Evolutionary conservation across 257 asterid genomes (phyloP), one percentile per base, ranked within the genome.

Genomic region (Lavandula angustifolia): DNA sequence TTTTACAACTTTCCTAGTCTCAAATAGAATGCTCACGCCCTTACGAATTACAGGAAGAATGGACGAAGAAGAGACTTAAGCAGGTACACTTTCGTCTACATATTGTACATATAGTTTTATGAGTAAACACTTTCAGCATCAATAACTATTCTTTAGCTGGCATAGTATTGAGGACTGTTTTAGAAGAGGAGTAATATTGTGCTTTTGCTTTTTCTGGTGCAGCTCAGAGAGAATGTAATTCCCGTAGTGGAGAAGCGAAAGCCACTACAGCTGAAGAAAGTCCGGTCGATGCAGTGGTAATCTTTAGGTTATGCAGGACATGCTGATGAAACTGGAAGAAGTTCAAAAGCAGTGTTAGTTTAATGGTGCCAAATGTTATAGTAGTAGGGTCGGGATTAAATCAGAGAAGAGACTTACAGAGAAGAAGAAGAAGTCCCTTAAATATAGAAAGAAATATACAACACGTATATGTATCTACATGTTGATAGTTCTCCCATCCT

Each of bases 221-320:
- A 91, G 98, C 83, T 91, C 48, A 81, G 84, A 84, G 90, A 86
- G 83, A 84, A 84, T 37, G 85, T 91, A 69, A 85, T 91, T 64
- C 95, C 98, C 27, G 80, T 88, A 53, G 82, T 72, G 70, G 95
- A 86, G 81, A 86, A 76, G 79, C 85, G 80, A 70, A 84, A 64
- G 73, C 92, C 88, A 5, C 62, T 80, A 8, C 80, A 80, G 47
- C 78, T 88, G 55, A 81, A 82, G 38, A 86, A 75, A 72, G 79
- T 79, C 69, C 76, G 71, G 42, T 88, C 98, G 52, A 68, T 76
- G 79, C 49, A 51, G 66, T 77, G 85, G 89, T 85, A 75, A 73
- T 61, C 59, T 44, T 42, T 38, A 8, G 46, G 42, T 4, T 27
- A 32, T 48, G 22, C 49, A 33, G 16, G 51, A 61, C 58, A 60